Base-by-base conservation (phyloP, 2,329 filamentous ascomycete species). In the Pestalotiopsis sp. region DNA sequence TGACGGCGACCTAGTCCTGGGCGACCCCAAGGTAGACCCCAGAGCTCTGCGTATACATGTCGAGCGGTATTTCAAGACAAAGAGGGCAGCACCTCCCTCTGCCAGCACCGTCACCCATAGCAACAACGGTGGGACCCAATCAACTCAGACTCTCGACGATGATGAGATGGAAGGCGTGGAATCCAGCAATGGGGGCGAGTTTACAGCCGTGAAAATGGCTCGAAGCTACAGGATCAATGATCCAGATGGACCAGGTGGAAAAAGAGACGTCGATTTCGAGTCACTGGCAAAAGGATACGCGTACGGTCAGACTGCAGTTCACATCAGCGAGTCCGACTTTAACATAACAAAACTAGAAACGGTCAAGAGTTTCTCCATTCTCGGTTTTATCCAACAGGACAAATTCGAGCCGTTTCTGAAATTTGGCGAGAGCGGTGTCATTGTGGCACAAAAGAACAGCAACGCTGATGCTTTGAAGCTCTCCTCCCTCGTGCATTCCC, bases 231-330 rank as follows among this genome's bases (percentile, higher is more conserved):
- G 92, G 75, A 88, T 98, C 69, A 88, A 91, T 49, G 93, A 98
- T 70, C 87, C 91, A 4, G 84, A 87, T 52, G 90, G 90, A 0
- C 90, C 92, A 0, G 94, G 93, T 17, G 92, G 93, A 13, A 97
- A 95, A 81, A 87, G 86, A 67, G 93, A 97, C 66, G 90, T 99
- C 31, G 89, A 92, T 36, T 90, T 90, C 69, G 94, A 97, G 14
- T 89, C 93, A 17, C 85, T 99, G 49, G 93, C 93, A n/a, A 97
- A 94, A 78, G 96, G 96, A 0, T 99, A 95, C 76, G 91, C 94
- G 76, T 99, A 99, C 78, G 96, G 96, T 60, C 89, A 94, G 68
- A 98, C 95, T 0, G 94, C 93, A 2, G 95, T 99, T 1, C 91
- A 92, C 73, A 97, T 99, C 73, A 93, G 90, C 72, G 91, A 95